These are phyloP conservation scores for Pelagomonas calceolata DNA, from an alignment of 108 stramenopile species.

Conservation along the genomic window DNA sequence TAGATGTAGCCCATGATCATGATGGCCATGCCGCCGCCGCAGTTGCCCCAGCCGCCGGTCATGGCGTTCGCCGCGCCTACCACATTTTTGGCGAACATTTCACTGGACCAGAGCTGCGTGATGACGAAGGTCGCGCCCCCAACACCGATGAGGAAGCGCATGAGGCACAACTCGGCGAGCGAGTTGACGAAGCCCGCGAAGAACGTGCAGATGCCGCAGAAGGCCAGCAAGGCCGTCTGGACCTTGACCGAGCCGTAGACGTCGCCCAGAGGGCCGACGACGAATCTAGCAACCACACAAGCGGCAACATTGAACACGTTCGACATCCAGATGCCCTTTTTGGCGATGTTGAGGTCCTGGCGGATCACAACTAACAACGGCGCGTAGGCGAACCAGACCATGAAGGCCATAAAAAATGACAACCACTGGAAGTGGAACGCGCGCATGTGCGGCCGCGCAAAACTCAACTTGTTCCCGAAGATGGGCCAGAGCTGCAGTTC, in stretches of 20 bases:
- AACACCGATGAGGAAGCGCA: slow-evolving; percentile 68
- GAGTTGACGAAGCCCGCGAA: too few relatives aligned
- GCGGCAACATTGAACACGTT: slow-evolving; percentile 53
- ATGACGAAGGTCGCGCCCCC: slow-evolving; percentile 69
- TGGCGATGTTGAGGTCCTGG: too few relatives aligned
- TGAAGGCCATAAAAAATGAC: slow-evolving; percentile 66
- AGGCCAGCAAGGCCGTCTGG: too few relatives aligned
- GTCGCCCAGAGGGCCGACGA: slow-evolving; percentile 69
- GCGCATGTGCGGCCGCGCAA: slow-evolving; percentile 64
- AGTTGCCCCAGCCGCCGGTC: slow-evolving; percentile 64
- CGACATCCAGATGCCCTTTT: too few relatives aligned
- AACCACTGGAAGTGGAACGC: slow-evolving; percentile 73
- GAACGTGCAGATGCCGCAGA: too few relatives aligned
- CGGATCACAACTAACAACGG: slow-evolving; percentile 30
- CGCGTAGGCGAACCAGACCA: slow-evolving; percentile 72
- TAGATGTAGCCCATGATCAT: slow-evolving; percentile 56
- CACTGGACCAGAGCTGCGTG: slow-evolving; percentile 67
- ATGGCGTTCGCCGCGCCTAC: slow-evolving; percentile 74
- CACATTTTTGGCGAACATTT: slow-evolving; percentile 68
- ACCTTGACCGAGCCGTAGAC: slow-evolving; percentile 5
- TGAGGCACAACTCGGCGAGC: slow-evolving; percentile 24
- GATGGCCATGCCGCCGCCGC: slow-evolving; percentile 71
- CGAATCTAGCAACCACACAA: slow-evolving; percentile 56
- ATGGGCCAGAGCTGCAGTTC: slow-evolving; percentile 62
- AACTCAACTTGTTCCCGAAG: too few relatives aligned